Conservation (phyloP, 1,139 yeast genomes). For the Barnettozyma hawaiiensis region DNA sequence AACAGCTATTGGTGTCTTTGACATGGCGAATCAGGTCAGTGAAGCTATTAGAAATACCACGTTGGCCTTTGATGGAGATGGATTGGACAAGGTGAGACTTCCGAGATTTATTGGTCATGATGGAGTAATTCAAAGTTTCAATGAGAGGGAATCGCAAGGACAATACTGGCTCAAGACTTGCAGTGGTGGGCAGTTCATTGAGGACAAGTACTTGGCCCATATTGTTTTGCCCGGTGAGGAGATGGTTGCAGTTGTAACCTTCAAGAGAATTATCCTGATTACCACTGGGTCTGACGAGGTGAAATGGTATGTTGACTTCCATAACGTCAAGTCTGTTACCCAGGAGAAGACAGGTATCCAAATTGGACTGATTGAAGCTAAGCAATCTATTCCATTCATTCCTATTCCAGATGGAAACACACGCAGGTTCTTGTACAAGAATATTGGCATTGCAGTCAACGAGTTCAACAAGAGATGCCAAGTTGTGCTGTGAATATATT, state of each 20-base stretch:
- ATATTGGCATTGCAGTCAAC: constrained; percentile 74
- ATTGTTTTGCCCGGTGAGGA: constrained; percentile 77
- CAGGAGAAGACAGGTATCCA: constrained; percentile 78
- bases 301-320: constrained; percentile 63
- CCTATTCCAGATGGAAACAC: constrained; percentile 70
- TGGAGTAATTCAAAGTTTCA: constrained; percentile 66
- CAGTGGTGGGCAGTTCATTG: constrained; percentile 70
- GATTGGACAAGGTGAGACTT: constrained; percentile 72
- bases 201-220: constrained; percentile 81
- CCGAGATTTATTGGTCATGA: constrained; percentile 73
- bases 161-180: constrained; percentile 85
- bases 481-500: constrained; percentile 18
- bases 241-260: constrained; percentile 70
- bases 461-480: constrained; percentile 61
- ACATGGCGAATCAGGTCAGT: constrained; percentile 85
- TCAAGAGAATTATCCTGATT: constrained; percentile 62
- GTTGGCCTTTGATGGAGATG: constrained; percentile 79
- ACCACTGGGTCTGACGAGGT: constrained; percentile 55
- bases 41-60: constrained; percentile 94
- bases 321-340: constrained; percentile 59
- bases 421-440: constrained; percentile 61
- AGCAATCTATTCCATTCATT: constrained; percentile 61
- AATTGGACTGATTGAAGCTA: constrained; percentile 52
- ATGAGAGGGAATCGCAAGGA: constrained; percentile 87
- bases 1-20: constrained; percentile 93